Evolutionary conservation across 768 basidiomycete species (phyloP).

Genomic region (Galerina marginata): DNA sequence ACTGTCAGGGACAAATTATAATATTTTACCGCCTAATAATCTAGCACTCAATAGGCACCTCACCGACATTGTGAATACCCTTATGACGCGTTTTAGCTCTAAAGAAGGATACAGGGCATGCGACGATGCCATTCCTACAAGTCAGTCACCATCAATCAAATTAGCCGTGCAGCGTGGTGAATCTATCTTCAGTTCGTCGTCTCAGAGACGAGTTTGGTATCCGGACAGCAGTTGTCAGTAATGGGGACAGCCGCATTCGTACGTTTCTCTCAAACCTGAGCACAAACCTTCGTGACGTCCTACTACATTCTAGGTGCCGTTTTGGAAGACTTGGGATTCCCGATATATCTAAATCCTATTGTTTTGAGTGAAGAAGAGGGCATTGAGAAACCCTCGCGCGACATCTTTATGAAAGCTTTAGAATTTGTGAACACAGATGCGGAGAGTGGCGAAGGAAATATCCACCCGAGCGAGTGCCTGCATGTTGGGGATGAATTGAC

Average conservation of each 20-base stretch:
- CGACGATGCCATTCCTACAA: conserved; percentile 37
- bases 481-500: conserved; percentile 81
- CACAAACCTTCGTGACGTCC: not conserved
- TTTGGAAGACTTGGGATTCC: conserved; percentile 65
- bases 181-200: conserved; percentile 42
- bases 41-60: conserved; percentile 62
- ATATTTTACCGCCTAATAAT: not conserved
- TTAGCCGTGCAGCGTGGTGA: not conserved
- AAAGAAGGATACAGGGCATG: conserved; percentile 64
- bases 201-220: conserved; percentile 51
- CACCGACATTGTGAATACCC: conserved; percentile 56
- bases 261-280: conserved; percentile 5
- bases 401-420: conserved; percentile 61
- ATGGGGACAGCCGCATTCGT: conserved; percentile 78
- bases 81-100: conserved; percentile 75
- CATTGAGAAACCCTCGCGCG: conserved; percentile 67
- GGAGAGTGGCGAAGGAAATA: conserved; percentile 22
- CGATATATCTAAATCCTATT: conserved; percentile 53
- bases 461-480: conserved; percentile 51
- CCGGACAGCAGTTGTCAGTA: conserved; percentile 68
- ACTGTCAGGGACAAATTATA: not conserved
- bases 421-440: conserved; percentile 32
- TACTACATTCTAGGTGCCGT: conserved; percentile 42
- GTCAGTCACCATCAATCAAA: conserved; percentile 19
- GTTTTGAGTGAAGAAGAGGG: conserved; percentile 75